A percentile compares a stretch with the other conserved stretches of the same genome.
phyloP scores from a whole-genome alignment of 176 grass and related monocot genomes.

The sorghum (Sorghum bicolor) region Sorghum_bicolor_NCBIv3 NC_012870.2:21946501-21947000 shows the following conservation, averaged over 20 bases:
- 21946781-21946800: conserved; percentile 26
- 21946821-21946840: conserved; percentile 50
- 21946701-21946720: conserved; percentile 29
- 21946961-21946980: conserved; percentile 31
- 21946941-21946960: conserved; percentile 34
- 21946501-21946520: conserved; percentile 29
- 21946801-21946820: conserved; percentile 45
- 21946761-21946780: conserved; percentile 39
- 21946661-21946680: conserved; percentile 48
- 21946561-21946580: conserved; percentile 51
- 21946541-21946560: conserved; percentile 37
- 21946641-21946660: conserved; percentile 27
- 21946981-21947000: conserved; percentile 47
- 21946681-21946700: conserved; percentile 49
- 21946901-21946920: conserved; percentile 42
- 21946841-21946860: conserved; percentile 26
- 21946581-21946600: conserved; percentile 57
- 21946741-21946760: conserved; percentile 61
- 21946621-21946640: conserved; percentile 40
- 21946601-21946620: conserved; percentile 26
- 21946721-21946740: conserved; percentile 59
- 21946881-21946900: conserved; percentile 28
- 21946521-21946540: conserved; percentile 27
- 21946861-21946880: conserved; percentile 49
- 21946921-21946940: conserved; percentile 34